phyloP scores from a whole-genome alignment of 169 alveolate genomes.

The Eimeria falciformis region DNA sequence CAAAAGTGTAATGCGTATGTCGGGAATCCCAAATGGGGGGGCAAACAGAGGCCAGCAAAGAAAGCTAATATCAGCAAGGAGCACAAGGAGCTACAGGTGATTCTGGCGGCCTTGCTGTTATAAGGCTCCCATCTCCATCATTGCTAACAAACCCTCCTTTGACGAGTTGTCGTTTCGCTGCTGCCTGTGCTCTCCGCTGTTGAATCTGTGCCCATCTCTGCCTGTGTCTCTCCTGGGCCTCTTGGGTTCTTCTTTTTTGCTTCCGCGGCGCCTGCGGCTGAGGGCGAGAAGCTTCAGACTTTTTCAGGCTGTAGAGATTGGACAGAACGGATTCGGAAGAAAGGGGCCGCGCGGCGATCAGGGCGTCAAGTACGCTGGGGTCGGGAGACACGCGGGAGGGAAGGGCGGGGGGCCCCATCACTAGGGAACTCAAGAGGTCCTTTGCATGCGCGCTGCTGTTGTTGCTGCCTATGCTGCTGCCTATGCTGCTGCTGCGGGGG shows the following conservation, averaged over 20 bases:
- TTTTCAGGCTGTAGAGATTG: conserved; percentile 58
- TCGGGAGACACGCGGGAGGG: conserved; percentile 18
- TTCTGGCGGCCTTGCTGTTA: not conserved
- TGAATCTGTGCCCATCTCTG: conserved; percentile 61
- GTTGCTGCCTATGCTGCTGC: too few species aligned
- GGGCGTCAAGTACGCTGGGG: conserved; percentile 49
- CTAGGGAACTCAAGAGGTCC: not conserved
- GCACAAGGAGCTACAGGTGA: conserved; percentile 6
- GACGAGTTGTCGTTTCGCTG: conserved; percentile 1
- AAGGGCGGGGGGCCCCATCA: not conserved
- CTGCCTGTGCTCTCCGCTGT: conserved; percentile 67
- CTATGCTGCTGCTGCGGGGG: conserved; percentile 51
- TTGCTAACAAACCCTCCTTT: not conserved
- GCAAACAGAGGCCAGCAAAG: too few species aligned
- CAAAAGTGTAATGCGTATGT: too few species aligned
- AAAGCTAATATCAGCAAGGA: not conserved
- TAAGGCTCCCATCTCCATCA: conserved; percentile 13
- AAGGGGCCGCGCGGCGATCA: conserved; percentile 67
- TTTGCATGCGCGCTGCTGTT: conserved; percentile 2
- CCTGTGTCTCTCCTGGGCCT: conserved; percentile 60
- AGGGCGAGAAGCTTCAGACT: conserved; percentile 55
- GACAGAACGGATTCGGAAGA: conserved; percentile 48
- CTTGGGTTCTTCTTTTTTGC: conserved; percentile 53
- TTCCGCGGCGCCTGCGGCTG: conserved; percentile 54
- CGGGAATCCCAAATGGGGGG: too few species aligned